These are phyloP conservation scores for Melaleuca alternifolia DNA, from an alignment of 345 rosid genomes.

Conservation along the genomic window DNA sequence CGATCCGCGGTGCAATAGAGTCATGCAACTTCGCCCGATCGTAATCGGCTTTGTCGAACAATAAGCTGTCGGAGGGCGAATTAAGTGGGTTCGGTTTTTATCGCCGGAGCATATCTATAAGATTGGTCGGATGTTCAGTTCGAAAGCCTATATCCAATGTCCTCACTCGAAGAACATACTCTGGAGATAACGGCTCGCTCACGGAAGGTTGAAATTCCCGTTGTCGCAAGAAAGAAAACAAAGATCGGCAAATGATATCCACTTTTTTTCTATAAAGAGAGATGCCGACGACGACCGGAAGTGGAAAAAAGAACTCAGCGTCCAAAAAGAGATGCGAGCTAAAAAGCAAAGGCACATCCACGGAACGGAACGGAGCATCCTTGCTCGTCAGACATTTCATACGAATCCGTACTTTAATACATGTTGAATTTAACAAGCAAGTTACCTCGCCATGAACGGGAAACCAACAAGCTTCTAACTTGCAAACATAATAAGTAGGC, in stretches of 20 bases:
- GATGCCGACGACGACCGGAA: background rate
- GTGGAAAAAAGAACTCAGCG: background rate
- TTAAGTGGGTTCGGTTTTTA: no score
- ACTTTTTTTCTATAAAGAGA: background rate
- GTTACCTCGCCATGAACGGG: no score
- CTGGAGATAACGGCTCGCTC: no score
- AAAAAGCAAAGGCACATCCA: background rate
- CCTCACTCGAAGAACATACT: no score
- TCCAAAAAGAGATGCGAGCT: background rate
- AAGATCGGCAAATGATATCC: background rate
- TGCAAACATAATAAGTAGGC: no score
- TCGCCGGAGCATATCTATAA: fast-evolving
- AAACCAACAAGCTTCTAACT: no score
- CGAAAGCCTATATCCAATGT: background rate
- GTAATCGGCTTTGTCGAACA: no score
- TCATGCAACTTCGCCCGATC: background rate
- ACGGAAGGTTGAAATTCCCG: background rate
- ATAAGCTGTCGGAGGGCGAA: no score
- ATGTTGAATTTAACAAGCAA: no score
- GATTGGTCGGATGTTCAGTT: background rate
- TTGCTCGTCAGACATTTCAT: no score
- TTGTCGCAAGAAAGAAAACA: background rate
- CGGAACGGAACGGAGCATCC: background rate
- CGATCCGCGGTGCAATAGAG: no score
- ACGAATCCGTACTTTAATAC: background rate